Evolutionary conservation across 2,329 filamentous ascomycete species (phyloP).

Genomic region (Orbilia brochopaga): DNA sequence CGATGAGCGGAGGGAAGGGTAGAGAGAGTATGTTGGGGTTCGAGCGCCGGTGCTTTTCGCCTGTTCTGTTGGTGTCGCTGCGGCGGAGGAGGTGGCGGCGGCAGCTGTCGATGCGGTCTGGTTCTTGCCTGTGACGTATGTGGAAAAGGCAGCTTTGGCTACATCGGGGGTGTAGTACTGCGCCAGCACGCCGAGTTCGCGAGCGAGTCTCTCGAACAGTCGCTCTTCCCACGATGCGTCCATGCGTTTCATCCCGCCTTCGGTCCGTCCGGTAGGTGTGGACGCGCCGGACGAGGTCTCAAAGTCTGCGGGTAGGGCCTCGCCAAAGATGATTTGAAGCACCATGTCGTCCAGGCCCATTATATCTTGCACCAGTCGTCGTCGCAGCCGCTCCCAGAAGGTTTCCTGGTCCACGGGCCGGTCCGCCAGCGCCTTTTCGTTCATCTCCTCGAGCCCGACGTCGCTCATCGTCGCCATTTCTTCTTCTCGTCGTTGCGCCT

Average conservation of each 20-base stretch:
- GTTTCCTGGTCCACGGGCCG: constrained; percentile 63
- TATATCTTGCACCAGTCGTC: constrained; percentile 83
- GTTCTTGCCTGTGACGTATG: constrained; percentile 66
- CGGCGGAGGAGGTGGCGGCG: background rate
- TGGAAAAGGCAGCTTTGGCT: constrained; percentile 71
- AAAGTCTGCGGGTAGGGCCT: constrained; percentile 67
- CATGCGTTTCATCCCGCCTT: constrained; percentile 55
- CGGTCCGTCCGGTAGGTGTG: constrained; percentile 59
- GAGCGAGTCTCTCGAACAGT: constrained; percentile 81
- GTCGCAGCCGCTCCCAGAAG: constrained; percentile 80
- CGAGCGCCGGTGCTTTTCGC: constrained; percentile 16
- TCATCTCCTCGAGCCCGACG: constrained; percentile 58
- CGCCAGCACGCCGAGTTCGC: constrained; percentile 81
- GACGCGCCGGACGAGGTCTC: constrained; percentile 56
- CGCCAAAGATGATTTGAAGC: constrained; percentile 85
- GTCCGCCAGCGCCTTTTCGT: constrained; percentile 61
- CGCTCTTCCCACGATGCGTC: constrained; percentile 72
- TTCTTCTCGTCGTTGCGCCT: constrained; percentile 56
- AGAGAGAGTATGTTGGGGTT: constrained; percentile 30
- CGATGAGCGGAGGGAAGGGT: constrained; percentile 34
- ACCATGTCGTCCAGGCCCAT: constrained; percentile 88
- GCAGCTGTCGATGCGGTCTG: constrained; percentile 8
- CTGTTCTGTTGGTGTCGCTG: constrained; percentile 1
- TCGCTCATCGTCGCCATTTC: constrained; percentile 55
- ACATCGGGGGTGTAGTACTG: constrained; percentile 85